Evolutionary conservation across 2,329 filamentous ascomycete species (phyloP).

Genomic region (Chalara sp.): DNA sequence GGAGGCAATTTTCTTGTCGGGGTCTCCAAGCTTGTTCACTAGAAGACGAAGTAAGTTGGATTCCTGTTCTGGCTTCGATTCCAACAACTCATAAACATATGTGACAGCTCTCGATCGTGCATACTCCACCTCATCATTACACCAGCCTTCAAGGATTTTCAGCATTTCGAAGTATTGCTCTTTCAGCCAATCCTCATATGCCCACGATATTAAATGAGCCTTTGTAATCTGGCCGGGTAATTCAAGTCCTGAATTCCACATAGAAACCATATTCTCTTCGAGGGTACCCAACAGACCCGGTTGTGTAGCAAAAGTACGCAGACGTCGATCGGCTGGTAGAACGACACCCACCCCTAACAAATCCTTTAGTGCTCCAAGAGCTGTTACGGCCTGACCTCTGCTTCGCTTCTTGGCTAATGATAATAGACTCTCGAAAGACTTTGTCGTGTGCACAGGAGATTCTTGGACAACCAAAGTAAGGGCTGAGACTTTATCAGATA

Average conservation of each 20-base stretch:
- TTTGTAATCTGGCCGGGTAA: constrained; percentile 70
- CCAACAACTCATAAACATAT: constrained; percentile 84
- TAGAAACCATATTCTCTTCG: constrained; percentile 46
- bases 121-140: constrained; percentile 91
- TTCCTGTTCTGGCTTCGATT: constrained; percentile 96
- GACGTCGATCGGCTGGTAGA: constrained; percentile 73
- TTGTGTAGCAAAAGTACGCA: constrained; percentile 74
- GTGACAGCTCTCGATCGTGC: constrained; percentile 82
- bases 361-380: constrained; percentile 91
- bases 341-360: constrained; percentile 83
- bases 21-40: constrained; percentile 95
- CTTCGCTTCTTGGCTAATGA: constrained; percentile 86
- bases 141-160: constrained; percentile 87
- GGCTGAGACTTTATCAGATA: constrained; percentile 94
- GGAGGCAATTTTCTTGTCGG: constrained; percentile 91
- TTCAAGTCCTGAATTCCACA: constrained; percentile 62
- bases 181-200: constrained; percentile 94
- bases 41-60: constrained; percentile 84
- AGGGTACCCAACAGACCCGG: constrained; percentile 67
- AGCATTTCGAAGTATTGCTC: constrained; percentile 88
- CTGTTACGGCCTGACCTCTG: constrained; percentile 84
- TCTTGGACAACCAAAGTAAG: constrained; percentile 92
- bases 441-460: constrained; percentile 87
- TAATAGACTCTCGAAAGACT: constrained; percentile 80
- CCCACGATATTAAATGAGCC: constrained; percentile 78